phyloP scores from a whole-genome alignment of 768 basidiomycete genomes.

The Pleurotus platypus region DNA sequence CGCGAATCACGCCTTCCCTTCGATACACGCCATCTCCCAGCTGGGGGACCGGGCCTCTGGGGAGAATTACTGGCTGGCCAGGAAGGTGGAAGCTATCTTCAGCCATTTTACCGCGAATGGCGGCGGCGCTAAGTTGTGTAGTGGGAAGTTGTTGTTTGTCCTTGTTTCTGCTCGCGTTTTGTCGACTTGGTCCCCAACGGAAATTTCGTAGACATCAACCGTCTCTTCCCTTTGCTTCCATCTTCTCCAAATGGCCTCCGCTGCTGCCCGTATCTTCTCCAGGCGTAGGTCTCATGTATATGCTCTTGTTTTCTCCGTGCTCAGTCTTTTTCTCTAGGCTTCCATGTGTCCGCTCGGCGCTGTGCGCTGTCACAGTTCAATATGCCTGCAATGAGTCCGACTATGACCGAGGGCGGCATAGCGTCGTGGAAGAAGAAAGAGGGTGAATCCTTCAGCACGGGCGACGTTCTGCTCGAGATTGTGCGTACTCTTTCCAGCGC shows the following conservation, averaged over 20 bases:
- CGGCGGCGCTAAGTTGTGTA: background rate
- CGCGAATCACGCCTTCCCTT: constrained; percentile 59
- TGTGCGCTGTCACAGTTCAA: constrained; percentile 82
- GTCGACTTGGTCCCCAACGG: constrained; percentile 29
- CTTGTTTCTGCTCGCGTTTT: constrained; percentile 10
- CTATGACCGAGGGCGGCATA: constrained; percentile 99
- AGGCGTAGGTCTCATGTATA: constrained; percentile 47
- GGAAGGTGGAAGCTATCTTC: constrained; percentile 48
- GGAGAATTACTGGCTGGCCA: constrained; percentile 70
- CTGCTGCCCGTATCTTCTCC: constrained; percentile 60
- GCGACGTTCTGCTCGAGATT: constrained; percentile 95
- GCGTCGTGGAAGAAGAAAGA: constrained; percentile 97
- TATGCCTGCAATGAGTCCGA: constrained; percentile 99
- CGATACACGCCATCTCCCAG: constrained; percentile 66
- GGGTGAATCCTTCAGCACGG: constrained; percentile 83
- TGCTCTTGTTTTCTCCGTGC: background rate
- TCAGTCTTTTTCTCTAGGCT: constrained; percentile 43
- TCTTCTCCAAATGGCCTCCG: constrained; percentile 47
- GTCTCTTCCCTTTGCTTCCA: constrained; percentile 20
- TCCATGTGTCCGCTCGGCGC: constrained; percentile 78
- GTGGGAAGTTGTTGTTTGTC: constrained; percentile 7
- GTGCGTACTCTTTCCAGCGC: constrained; percentile 40
- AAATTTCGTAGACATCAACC: constrained; percentile 20
- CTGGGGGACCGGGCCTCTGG: constrained; percentile 50
- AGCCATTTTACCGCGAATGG: constrained; percentile 13